Percentiles rank a stretch among this genome's conserved stretches.
phyloP scores from a whole-genome alignment of 495 filamentous ascomycete genomes.

The Aspergillus diversus region DNA sequence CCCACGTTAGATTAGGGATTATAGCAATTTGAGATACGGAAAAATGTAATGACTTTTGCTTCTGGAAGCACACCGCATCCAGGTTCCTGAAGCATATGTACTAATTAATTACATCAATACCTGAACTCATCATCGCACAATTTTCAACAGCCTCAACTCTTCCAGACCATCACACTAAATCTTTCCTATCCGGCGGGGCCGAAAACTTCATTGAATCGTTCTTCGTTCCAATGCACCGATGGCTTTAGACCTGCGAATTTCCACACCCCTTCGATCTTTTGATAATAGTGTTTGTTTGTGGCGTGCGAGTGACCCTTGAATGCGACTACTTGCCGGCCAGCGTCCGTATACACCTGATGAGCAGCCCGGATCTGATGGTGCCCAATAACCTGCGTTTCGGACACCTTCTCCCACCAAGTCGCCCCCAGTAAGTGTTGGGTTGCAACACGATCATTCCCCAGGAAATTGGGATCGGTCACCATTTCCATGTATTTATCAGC shows the following conservation, averaged over 20 bases:
- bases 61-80: too few relatives aligned
- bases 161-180: too few relatives aligned
- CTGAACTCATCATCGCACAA: too few relatives aligned
- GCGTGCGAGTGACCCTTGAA: constrained; percentile 65
- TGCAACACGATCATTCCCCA: constrained; percentile 70
- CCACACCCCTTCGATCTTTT: constrained; percentile 76
- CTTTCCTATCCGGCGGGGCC: too few relatives aligned
- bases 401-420: constrained; percentile 70
- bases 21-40: too few relatives aligned
- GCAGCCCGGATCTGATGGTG: constrained; percentile 80
- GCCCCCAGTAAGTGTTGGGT: constrained; percentile 80
- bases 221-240: constrained; percentile 61
- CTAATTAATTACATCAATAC: too few relatives aligned
- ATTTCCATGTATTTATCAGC: constrained; percentile 73
- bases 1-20: too few relatives aligned
- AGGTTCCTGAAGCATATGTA: too few relatives aligned
- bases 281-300: constrained; percentile 73
- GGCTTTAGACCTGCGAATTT: constrained; percentile 80
- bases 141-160: too few relatives aligned
- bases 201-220: too few relatives aligned
- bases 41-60: too few relatives aligned
- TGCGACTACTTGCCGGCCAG: constrained; percentile 31
- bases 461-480: constrained; percentile 65
- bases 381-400: constrained; percentile 68
- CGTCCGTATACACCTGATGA: constrained; percentile 52